Evolutionary conservation across 768 basidiomycete species (phyloP).

Genomic region (Leccinum broughii): DNA sequence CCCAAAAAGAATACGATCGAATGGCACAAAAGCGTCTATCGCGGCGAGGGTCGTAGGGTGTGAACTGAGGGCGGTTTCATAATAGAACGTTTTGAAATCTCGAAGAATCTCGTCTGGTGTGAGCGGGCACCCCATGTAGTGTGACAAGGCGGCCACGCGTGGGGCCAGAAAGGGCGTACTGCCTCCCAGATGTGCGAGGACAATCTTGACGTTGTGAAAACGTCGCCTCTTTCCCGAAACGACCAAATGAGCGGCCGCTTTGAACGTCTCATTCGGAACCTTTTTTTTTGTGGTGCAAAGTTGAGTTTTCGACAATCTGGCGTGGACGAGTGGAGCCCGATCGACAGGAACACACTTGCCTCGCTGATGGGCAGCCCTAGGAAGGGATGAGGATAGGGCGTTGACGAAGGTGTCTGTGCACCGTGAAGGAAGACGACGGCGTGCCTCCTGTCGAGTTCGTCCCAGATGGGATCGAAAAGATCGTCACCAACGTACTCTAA

Average conservation of each 20-base stretch:
- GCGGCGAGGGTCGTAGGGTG: slow-evolving; percentile 51
- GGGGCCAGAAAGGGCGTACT: slow-evolving; percentile 62
- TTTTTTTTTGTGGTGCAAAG: slow-evolving; percentile 25
- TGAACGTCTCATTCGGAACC: slow-evolving; percentile 83
- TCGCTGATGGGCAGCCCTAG: slow-evolving; percentile 71
- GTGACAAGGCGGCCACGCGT: slow-evolving; percentile 66
- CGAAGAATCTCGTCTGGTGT: slow-evolving; percentile 62
- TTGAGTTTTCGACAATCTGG: slow-evolving; percentile 2
- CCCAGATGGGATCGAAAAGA: slow-evolving; percentile 65
- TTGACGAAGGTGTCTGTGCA: slow-evolving; percentile 62
- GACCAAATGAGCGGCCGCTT: slow-evolving; percentile 77
- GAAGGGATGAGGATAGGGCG: slow-evolving; percentile 59
- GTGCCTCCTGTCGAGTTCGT: slow-evolving; percentile 58
- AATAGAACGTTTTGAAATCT: slow-evolving; percentile 74
- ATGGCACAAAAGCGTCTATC: slow-evolving; percentile 49
- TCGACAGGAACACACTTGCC: slow-evolving; percentile 36
- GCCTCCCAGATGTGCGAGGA: slow-evolving; percentile 78
- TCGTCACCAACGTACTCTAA: slow-evolving; percentile 69
- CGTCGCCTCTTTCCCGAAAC: slow-evolving; percentile 68
- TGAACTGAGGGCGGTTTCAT: slow-evolving; percentile 68
- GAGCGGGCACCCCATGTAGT: slow-evolving; percentile 69
- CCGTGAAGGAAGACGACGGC: slow-evolving; percentile 76
- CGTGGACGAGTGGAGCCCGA: slow-evolving; percentile 3
- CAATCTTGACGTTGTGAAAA: slow-evolving; percentile 58
- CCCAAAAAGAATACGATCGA: slow-evolving; percentile 63